These are phyloP conservation scores for Blastocladiella britannica DNA, from an alignment of 192 early-diverging fungal species.

Conservation along the genomic window DNA sequence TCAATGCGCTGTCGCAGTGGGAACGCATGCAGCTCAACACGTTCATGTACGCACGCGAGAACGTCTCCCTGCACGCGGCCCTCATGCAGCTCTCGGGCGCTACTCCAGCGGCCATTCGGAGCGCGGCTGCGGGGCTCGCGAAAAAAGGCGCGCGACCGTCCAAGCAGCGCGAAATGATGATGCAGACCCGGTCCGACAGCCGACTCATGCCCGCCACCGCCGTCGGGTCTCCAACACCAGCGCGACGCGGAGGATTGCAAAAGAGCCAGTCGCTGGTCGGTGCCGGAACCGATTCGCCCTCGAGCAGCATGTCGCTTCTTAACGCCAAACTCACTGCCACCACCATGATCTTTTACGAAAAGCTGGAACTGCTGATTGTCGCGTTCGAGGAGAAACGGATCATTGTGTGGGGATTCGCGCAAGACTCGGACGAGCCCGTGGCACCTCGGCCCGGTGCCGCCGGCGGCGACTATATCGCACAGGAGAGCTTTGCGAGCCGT, in stretches of 20 bases:
- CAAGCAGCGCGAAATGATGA: too few relatives aligned
- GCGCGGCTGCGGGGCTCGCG: too few relatives aligned
- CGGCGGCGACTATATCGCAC: too few relatives aligned
- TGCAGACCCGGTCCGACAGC: too few relatives aligned
- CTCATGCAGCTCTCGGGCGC: too few relatives aligned
- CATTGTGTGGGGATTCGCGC: constrained; percentile 33
- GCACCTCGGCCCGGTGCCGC: too few relatives aligned
- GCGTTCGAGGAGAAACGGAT: constrained; percentile 33
- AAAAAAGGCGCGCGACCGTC: too few relatives aligned
- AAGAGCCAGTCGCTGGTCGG: background rate
- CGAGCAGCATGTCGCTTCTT: too few relatives aligned
- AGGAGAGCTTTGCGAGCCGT: constrained; percentile 27
- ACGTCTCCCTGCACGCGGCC: background rate
- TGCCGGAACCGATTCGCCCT: background rate
- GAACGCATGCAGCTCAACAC: constrained; percentile 36
- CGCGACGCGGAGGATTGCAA: too few relatives aligned
- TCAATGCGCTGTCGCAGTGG: constrained; percentile 30
- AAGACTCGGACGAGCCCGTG: constrained; percentile 24
- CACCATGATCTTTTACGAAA: constrained; percentile 27
- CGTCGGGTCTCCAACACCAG: background rate
- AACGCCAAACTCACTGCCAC: background rate
- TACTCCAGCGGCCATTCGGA: too few relatives aligned
- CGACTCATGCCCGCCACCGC: background rate
- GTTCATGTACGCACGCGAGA: constrained; percentile 25
- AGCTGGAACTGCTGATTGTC: constrained; percentile 26